Evolutionary conservation across 768 basidiomycete genomes (phyloP).

Genomic region (Phylloporus arenicola): DNA sequence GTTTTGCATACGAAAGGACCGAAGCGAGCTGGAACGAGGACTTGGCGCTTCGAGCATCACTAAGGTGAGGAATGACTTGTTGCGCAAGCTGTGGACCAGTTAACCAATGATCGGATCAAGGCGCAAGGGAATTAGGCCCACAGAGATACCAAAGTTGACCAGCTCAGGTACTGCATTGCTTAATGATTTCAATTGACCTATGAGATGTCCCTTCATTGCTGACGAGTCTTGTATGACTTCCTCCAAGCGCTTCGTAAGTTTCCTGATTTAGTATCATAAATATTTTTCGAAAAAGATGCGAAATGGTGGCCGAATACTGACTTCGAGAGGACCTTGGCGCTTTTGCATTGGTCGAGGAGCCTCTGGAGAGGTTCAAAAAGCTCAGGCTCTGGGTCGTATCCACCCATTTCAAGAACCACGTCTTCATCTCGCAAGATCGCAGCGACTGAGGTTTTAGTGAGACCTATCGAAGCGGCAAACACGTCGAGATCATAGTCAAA

Average conservation of each 20-base stretch:
- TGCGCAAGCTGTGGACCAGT: slow-evolving; percentile 68
- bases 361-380: slow-evolving; percentile 79
- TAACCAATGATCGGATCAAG: background rate
- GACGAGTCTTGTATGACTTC: slow-evolving; percentile 67
- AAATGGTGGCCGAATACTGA: slow-evolving; percentile 30
- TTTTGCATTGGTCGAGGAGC: slow-evolving; percentile 76
- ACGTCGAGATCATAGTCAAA: slow-evolving; percentile 93
- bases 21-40: slow-evolving; percentile 69
- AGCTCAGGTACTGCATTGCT: slow-evolving; percentile 71
- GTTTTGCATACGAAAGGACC: slow-evolving; percentile 64
- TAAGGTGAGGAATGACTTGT: slow-evolving; percentile 80
- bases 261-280: slow-evolving; percentile 45
- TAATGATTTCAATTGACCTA: slow-evolving; percentile 69
- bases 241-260: slow-evolving; percentile 80
- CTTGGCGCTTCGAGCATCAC: slow-evolving; percentile 74
- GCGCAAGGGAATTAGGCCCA: slow-evolving; percentile 30
- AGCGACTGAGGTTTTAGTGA: slow-evolving; percentile 83
- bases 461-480: slow-evolving; percentile 86
- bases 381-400: slow-evolving; percentile 65
- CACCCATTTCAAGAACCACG: slow-evolving; percentile 64
- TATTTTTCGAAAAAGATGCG: background rate
- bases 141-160: slow-evolving; percentile 88
- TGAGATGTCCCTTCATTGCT: slow-evolving; percentile 65
- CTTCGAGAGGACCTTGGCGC: slow-evolving; percentile 77
- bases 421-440: slow-evolving; percentile 75